Percentiles rank a stretch among this genome's conserved stretches.
Evolutionary conservation across 768 basidiomycete species (phyloP).

Genomic region (Udeniomyces megalosporus): DNA sequence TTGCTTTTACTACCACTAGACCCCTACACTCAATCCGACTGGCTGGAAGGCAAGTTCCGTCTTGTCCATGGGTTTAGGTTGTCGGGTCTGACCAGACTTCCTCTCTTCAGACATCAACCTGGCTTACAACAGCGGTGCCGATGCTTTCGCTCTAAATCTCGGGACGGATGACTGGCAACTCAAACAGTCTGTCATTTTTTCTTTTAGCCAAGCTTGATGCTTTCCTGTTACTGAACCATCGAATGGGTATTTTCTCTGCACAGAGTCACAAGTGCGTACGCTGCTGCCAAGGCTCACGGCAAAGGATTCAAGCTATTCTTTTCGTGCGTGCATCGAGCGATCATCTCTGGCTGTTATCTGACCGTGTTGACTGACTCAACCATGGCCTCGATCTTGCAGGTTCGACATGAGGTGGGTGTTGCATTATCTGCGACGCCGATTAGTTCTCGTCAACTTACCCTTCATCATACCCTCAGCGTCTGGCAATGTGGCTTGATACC

Average conservation of each 20-base stretch:
- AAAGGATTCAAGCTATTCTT: constrained; percentile 14
- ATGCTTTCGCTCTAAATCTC: constrained; percentile 16
- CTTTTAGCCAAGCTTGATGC: neutral
- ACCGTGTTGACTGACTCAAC: neutral
- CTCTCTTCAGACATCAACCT: neutral
- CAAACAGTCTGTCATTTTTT: neutral
- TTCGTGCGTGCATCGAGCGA: neutral
- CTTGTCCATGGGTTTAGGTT: neutral
- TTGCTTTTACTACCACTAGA: neutral
- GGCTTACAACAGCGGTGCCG: constrained; percentile 5
- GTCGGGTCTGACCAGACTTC: neutral
- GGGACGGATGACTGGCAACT: constrained; percentile 13
- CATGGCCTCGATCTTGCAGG: neutral
- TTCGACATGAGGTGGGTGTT: constrained; percentile 9
- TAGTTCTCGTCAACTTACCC: neutral
- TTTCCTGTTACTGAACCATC: neutral
- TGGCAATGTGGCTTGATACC: constrained; percentile 4
- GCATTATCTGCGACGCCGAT: neutral
- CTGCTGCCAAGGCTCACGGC: neutral
- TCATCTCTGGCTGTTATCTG: neutral
- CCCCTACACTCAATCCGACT: constrained; percentile 5
- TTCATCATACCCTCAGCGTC: neutral
- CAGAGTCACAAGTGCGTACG: constrained; percentile 4
- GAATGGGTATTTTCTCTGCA: too few relatives aligned
- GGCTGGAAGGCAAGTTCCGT: neutral